Evolutionary conservation across 257 asterid species (phyloP).

Genomic region (Scutellaria minor): DNA sequence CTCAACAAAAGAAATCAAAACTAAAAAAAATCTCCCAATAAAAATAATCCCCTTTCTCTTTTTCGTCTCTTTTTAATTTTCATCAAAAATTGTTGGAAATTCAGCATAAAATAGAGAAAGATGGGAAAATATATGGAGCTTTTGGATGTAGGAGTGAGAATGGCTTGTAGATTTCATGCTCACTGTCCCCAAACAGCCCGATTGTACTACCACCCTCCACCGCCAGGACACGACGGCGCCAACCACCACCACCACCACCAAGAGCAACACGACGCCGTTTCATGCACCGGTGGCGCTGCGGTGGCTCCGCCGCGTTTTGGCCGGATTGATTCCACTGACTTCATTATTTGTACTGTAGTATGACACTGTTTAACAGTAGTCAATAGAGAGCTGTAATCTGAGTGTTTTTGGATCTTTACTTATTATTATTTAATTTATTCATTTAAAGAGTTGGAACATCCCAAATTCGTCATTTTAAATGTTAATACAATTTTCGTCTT

Average conservation of each 20-base stretch:
- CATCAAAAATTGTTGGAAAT: neutral
- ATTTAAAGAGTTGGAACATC: too few relatives aligned
- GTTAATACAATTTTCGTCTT: too few relatives aligned
- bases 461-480: too few relatives aligned
- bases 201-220: conserved; percentile 65
- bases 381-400: too few relatives aligned
- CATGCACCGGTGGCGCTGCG: conserved; percentile 26
- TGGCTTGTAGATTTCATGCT: conserved; percentile 52
- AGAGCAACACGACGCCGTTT: neutral
- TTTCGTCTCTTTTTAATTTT: neutral
- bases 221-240: conserved; percentile 27
- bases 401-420: too few relatives aligned
- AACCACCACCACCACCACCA: neutral
- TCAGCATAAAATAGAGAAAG: neutral
- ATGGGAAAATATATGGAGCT: conserved; percentile 56
- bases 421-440: too few relatives aligned
- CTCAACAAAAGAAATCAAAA: neutral
- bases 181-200: conserved; percentile 69
- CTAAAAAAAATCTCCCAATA: too few relatives aligned
- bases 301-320: conserved; percentile 30
- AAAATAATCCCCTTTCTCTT: neutral
- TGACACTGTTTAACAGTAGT: too few relatives aligned
- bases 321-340: neutral
- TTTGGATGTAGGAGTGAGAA: conserved; percentile 52
- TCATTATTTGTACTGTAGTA: too few relatives aligned